These are phyloP conservation scores for Capsicum baccatum DNA, from an alignment of 257 asterid species.

Conservation along the genomic window DNA sequence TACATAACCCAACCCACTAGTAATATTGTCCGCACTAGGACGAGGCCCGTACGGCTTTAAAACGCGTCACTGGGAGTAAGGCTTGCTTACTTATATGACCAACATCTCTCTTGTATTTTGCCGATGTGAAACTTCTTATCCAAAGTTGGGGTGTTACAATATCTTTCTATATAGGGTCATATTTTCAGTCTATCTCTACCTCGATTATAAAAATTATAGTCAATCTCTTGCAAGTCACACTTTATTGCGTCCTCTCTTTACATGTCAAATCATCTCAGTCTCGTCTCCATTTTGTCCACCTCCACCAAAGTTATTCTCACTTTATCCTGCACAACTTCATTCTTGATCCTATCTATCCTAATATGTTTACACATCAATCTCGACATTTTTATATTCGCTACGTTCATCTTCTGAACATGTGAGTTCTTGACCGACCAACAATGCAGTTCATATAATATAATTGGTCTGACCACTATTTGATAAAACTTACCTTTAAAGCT, in stretches of 20 bases:
- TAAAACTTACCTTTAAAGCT: not conserved
- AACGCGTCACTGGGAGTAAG: no score
- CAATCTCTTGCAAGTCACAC: not conserved
- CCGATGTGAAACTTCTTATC: no score
- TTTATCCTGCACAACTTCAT: not conserved
- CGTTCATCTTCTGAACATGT: not conserved
- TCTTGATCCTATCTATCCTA: not conserved
- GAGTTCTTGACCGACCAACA: not conserved
- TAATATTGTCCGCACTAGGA: no score
- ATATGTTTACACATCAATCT: not conserved
- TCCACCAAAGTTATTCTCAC: not conserved
- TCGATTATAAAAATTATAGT: no score
- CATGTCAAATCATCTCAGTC: not conserved
- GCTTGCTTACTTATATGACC: no score
- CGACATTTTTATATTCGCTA: not conserved
- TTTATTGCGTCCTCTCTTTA: no score
- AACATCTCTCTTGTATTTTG: no score
- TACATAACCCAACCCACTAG: no score
- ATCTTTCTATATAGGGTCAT: no score
- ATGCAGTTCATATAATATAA: rapidly evolving
- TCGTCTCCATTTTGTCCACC: not conserved
- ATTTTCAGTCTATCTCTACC: no score
- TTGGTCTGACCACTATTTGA: not conserved
- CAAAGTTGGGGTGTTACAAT: no score
- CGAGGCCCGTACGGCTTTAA: no score